Evolutionary conservation across 2,329 filamentous ascomycete genomes (phyloP).

Genomic region (Neoarthrinium moseri): DNA sequence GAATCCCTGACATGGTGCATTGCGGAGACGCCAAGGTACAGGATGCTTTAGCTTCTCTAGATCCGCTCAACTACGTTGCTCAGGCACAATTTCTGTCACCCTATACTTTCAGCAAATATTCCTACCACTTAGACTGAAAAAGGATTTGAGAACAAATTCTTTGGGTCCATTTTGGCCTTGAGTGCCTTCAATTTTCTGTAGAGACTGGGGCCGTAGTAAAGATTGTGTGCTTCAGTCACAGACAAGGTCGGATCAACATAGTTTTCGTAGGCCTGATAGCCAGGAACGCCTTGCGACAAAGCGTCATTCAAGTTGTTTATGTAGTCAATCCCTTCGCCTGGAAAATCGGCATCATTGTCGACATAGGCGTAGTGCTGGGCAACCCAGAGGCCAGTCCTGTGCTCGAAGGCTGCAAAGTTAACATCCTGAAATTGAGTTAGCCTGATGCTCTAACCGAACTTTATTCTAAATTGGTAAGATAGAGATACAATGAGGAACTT

Average conservation of each 20-base stretch:
- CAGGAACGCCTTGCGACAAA: constrained; percentile 14
- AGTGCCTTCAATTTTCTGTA: constrained; percentile 13
- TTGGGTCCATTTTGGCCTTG: constrained; percentile 23
- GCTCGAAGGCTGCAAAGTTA: constrained; percentile 21
- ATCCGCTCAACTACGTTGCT: too few relatives aligned
- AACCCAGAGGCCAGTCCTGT: constrained; percentile 30
- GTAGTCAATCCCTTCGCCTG: constrained; percentile 18
- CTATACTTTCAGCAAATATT: too few relatives aligned
- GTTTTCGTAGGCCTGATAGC: constrained; percentile 22
- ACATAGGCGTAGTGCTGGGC: constrained; percentile 28
- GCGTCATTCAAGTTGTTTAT: constrained; percentile 18
- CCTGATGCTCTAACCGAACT: neutral
- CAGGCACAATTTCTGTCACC: too few relatives aligned
- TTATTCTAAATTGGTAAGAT: too few relatives aligned
- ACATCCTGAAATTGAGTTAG: neutral
- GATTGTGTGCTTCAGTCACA: constrained; percentile 16
- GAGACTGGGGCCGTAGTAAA: constrained; percentile 21
- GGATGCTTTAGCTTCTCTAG: too few relatives aligned
- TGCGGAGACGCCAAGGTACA: too few relatives aligned
- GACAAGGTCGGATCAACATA: constrained; percentile 23
- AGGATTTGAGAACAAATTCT: constrained; percentile 22
- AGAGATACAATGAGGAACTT: too few relatives aligned
- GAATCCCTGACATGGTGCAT: too few relatives aligned
- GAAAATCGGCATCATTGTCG: constrained; percentile 13
- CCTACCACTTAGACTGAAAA: constrained; percentile 21